Conservation (phyloP, 2,329 filamentous ascomycete genomes). For the Septoria linicola region DNA sequence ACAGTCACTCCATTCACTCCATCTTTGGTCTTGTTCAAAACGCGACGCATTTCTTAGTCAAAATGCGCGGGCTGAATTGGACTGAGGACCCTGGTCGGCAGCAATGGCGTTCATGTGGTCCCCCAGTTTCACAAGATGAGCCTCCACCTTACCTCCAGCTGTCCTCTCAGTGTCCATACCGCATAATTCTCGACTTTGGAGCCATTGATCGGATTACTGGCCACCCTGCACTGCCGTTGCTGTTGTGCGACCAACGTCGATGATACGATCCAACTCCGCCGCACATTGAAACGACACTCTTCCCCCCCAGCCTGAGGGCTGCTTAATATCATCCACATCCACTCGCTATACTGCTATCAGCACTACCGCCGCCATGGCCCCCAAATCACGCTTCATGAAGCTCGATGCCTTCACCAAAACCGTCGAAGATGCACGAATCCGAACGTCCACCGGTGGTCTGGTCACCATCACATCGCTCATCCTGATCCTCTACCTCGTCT, state of each 20-base stretch:
- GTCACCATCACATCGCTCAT: constrained; percentile 90
- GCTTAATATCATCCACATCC: constrained; percentile 3
- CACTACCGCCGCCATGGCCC: constrained; percentile 61
- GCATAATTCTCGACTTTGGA: too few relatives aligned
- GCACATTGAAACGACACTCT: constrained; percentile 6
- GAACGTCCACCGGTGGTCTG: constrained; percentile 91
- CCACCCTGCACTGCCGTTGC: not conserved
- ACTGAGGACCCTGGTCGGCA: too few relatives aligned
- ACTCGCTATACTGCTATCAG: constrained; percentile 3
- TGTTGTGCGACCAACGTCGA: not conserved
- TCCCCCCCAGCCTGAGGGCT: constrained; percentile 24
- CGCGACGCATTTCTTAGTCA: too few relatives aligned
- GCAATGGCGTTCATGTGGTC: too few relatives aligned
- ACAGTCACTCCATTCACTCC: too few relatives aligned
- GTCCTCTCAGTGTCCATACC: constrained; percentile 2
- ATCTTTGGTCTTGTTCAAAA: too few relatives aligned
- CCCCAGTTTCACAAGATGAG: too few relatives aligned
- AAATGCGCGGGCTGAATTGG: too few relatives aligned
- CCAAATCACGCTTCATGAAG: constrained; percentile 91
- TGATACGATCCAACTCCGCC: too few relatives aligned
- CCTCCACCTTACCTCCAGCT: too few relatives aligned
- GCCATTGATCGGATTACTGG: too few relatives aligned
- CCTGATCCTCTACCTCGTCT: constrained; percentile 81
- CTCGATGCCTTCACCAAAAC: constrained; percentile 95
- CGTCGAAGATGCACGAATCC: constrained; percentile 93